Conservation (phyloP, 164 flowering plant species). For the Protea cynaroides region DNA sequence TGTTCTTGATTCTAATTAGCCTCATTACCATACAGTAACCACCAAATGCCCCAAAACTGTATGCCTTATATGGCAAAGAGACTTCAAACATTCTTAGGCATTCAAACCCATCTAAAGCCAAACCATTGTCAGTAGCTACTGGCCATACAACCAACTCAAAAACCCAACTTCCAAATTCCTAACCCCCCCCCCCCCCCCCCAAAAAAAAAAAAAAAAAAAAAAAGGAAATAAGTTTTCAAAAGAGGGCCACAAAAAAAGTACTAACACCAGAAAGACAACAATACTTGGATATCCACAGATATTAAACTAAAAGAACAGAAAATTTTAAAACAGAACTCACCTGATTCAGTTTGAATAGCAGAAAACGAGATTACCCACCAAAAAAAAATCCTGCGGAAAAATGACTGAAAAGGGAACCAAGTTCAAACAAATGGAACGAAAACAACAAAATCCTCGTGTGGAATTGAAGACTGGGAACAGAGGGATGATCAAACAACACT, state of each 20-base stretch:
- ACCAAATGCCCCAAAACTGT: constrained; percentile 1
- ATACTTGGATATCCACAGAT: neutral
- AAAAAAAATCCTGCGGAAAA: neutral
- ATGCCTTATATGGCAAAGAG: neutral
- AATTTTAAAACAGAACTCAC: neutral
- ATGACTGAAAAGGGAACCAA: neutral
- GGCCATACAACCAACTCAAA: neutral
- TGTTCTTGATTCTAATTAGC: neutral
- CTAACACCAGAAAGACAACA: neutral
- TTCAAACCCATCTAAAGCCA: neutral
- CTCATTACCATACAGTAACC: neutral
- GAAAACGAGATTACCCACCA: constrained; percentile 3
- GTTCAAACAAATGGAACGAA: neutral
- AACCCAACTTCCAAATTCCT: neutral
- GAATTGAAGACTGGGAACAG: constrained; percentile 12
- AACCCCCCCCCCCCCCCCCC: no score
- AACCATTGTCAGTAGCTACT: neutral
- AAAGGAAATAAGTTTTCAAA: neutral
- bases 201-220: neutral
- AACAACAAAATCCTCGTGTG: constrained; percentile 8
- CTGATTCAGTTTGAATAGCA: constrained; percentile 2
- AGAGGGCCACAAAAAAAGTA: neutral
- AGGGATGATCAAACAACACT: neutral
- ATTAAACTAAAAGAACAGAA: neutral
- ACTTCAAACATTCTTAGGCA: constrained; percentile 13